Percentiles rank a stretch among this genome's conserved stretches.
Conservation (phyloP, 1,284 basidiomycete species). For the Porphyrellus sp. region DNA sequence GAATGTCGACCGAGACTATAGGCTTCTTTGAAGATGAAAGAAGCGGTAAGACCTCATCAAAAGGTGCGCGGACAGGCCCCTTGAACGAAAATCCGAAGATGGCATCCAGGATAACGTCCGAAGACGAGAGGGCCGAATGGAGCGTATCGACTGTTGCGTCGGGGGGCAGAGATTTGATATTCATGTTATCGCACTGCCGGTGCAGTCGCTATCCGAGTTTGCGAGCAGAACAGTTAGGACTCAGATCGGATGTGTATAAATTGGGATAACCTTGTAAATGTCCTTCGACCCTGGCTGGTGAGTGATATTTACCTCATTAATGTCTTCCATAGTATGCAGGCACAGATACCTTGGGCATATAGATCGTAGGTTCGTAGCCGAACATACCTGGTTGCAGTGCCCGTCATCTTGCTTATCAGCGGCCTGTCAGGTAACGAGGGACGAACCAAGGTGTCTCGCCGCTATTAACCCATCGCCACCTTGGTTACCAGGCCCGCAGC, state of each 20-base stretch:
- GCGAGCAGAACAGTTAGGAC: not conserved
- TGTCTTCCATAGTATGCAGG: not conserved
- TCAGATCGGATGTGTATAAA: not conserved
- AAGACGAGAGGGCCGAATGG: constrained; percentile 50
- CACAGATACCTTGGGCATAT: constrained; percentile 80
- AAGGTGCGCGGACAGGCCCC: constrained; percentile 84
- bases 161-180: constrained; percentile 64
- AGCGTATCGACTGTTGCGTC: constrained; percentile 51
- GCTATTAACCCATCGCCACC: constrained; percentile 98
- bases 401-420: not conserved
- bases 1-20: constrained; percentile 92
- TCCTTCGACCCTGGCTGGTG: constrained; percentile 81
- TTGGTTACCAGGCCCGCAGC: constrained; percentile 96
- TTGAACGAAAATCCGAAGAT: constrained; percentile 98
- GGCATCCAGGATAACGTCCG: constrained; percentile 90
- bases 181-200: constrained; percentile 85
- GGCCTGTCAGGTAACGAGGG: not conserved
- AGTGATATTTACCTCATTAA: constrained; percentile 2
- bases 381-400: constrained; percentile 65
- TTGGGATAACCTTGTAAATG: constrained; percentile 64
- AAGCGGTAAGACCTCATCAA: constrained; percentile 70
- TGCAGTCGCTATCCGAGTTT: constrained; percentile 59
- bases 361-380: constrained; percentile 81
- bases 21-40: constrained; percentile 67
- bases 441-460: constrained; percentile 83